A percentile compares a stretch with the other conserved stretches of the same genome.
Evolutionary conservation across 176 grass and related monocot species (phyloP).

Genomic region (Panicum miliaceum): DNA sequence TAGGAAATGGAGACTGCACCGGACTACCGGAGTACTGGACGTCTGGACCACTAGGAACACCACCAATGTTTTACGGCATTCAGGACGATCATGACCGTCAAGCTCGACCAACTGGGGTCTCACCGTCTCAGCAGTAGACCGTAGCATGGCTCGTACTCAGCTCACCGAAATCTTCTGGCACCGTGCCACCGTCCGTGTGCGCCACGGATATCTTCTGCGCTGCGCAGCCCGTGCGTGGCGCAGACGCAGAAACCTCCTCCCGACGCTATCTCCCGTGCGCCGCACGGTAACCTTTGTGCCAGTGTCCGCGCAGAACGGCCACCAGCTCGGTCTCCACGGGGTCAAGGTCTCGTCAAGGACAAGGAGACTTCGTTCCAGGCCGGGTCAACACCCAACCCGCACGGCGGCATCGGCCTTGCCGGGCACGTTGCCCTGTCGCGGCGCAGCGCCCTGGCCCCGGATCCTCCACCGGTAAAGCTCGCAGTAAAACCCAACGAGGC

Average conservation of each 20-base stretch:
- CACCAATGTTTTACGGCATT: too few relatives aligned
- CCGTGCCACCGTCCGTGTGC: neutral
- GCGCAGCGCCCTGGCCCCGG: neutral
- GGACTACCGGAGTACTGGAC: too few relatives aligned
- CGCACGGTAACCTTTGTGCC: neutral
- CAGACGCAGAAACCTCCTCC: neutral
- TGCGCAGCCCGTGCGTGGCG: too few relatives aligned
- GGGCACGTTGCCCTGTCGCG: neutral
- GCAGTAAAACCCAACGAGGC: neutral
- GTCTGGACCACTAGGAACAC: too few relatives aligned
- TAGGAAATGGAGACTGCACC: too few relatives aligned
- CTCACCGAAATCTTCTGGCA: neutral
- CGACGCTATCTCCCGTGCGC: neutral
- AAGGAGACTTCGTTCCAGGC: conserved; percentile 4
- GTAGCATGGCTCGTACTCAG: too few relatives aligned
- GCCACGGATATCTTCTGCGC: neutral
- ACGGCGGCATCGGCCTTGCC: conserved; percentile 5
- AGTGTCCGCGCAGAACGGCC: neutral
- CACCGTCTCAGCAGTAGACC: neutral
- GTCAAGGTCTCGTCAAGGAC: conserved; percentile 31
- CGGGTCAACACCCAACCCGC: conserved; percentile 2
- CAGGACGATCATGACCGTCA: neutral
- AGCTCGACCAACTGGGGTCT: neutral
- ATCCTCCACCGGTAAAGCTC: neutral
- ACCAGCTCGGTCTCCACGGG: neutral